phyloP scores from a whole-genome alignment of 1,284 basidiomycete species.

The Puccinia hordei region DNA sequence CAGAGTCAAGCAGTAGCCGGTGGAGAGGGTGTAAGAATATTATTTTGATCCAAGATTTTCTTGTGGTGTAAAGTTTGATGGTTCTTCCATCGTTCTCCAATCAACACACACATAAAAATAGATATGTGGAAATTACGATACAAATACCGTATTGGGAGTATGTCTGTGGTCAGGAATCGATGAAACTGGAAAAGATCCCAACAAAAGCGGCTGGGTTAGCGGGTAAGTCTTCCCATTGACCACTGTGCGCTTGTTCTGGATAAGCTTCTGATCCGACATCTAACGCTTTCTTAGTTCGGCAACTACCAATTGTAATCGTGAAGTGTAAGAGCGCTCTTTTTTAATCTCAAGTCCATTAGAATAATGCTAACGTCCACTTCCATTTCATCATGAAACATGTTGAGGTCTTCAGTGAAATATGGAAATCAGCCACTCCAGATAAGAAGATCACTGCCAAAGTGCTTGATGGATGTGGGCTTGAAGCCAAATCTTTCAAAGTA shows the following conservation, averaged over 20 bases:
- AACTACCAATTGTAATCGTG: conserved; percentile 10
- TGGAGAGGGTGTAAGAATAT: conserved; percentile 1
- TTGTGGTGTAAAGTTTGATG: background rate
- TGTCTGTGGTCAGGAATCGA: conserved; percentile 42
- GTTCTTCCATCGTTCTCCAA: too few relatives aligned
- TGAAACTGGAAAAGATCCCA: conserved; percentile 23
- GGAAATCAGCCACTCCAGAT: conserved; percentile 10
- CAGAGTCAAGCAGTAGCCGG: conserved; percentile 27
- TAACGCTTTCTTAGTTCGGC: background rate
- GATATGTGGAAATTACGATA: conserved; percentile 39
- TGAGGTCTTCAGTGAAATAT: conserved; percentile 4
- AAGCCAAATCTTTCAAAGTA: conserved; percentile 3
- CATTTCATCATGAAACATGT: background rate
- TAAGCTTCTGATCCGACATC: background rate
- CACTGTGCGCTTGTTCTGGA: background rate
- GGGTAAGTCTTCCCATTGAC: conserved; percentile 7
- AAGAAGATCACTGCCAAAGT: conserved; percentile 31
- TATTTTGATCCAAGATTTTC: background rate
- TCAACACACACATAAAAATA: too few relatives aligned
- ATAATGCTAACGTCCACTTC: background rate
- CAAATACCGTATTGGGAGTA: conserved; percentile 12
- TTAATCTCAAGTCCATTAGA: background rate
- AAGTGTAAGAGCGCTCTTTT: background rate
- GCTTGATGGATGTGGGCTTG: conserved; percentile 31
- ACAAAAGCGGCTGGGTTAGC: conserved; percentile 34